These are phyloP conservation scores for Luffa aegyptiaca DNA, from an alignment of 306 rosid species.

Conservation along the genomic window DNA sequence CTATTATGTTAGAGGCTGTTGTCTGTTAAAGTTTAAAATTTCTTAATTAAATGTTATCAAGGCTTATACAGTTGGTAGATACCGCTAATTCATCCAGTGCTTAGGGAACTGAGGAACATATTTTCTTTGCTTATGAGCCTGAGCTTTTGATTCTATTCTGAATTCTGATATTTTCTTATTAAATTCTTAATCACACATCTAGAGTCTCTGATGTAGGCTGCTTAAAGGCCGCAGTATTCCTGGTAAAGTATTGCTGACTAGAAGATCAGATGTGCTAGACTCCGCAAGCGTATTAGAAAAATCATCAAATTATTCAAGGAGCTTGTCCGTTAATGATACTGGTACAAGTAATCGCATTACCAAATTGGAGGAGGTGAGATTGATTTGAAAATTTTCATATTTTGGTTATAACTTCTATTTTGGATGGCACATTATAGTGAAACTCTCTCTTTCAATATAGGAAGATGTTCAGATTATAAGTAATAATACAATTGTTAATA, in stretches of 20 bases:
- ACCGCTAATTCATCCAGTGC: not conserved
- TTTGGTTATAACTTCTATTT: not conserved
- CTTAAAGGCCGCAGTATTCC: constrained; percentile 93
- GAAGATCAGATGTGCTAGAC: constrained; percentile 39
- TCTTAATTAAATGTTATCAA: not conserved
- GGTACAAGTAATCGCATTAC: constrained; percentile 46
- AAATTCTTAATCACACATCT: constrained; percentile 1
- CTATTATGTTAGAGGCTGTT: not conserved
- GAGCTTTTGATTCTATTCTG: not conserved
- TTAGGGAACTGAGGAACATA: not conserved
- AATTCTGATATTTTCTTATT: not conserved
- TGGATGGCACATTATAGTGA: not conserved
- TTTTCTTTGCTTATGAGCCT: not conserved
- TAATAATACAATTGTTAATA: constrained; percentile 28
- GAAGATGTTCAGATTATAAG: constrained; percentile 39
- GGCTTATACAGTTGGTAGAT: not conserved
- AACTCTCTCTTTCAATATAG: constrained; percentile 36
- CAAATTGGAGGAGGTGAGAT: constrained; percentile 44
- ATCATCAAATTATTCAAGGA: constrained; percentile 43
- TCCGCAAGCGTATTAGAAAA: constrained; percentile 26
- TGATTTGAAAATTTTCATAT: not conserved
- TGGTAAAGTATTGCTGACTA: constrained; percentile 72
- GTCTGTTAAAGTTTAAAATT: not conserved
- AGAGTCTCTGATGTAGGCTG: constrained; percentile 36
- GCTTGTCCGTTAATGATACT: constrained; percentile 44